Evolutionary conservation across 495 filamentous ascomycete species (phyloP).

Genomic region (Penicillium parvum): DNA sequence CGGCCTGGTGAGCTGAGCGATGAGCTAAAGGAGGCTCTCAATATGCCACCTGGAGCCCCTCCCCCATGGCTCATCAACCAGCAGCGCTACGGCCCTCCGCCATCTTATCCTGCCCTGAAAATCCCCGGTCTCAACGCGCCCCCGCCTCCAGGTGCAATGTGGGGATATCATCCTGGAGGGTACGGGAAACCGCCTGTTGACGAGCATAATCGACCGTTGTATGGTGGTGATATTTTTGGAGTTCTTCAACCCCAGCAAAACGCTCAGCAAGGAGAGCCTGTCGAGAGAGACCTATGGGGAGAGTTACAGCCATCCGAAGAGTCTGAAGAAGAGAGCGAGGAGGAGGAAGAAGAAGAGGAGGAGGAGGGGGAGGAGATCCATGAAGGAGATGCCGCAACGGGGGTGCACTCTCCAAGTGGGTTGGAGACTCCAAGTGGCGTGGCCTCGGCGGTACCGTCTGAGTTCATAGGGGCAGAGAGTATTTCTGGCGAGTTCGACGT

Average conservation of each 20-base stretch:
- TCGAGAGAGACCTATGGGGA: conserved; percentile 89
- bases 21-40: conserved; percentile 85
- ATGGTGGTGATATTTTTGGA: conserved; percentile 92
- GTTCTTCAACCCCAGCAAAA: conserved; percentile 63
- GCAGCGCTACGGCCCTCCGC: conserved; percentile 88
- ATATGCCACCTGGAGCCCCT: conserved; percentile 89
- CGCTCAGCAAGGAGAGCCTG: conserved; percentile 65
- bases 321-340: conserved; percentile 73
- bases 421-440: conserved; percentile 79
- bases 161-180: conserved; percentile 93
- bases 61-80: conserved; percentile 97
- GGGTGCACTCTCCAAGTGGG: conserved; percentile 69
- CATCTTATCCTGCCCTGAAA: conserved; percentile 86
- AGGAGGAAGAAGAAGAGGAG: conserved; percentile 70
- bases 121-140: conserved; percentile 96
- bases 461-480: conserved; percentile 66
- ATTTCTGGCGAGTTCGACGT: conserved; percentile 87
- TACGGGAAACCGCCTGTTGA: conserved; percentile 95
- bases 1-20: conserved; percentile 88
- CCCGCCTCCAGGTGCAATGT: conserved; percentile 84
- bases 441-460: conserved; percentile 71
- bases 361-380: conserved; percentile 65
- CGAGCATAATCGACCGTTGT: conserved; percentile 83
- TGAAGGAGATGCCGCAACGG: conserved; percentile 59
- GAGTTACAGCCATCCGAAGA: conserved; percentile 83